Conservation (phyloP, 208 protist genomes). For the Acanthamoeba rhysodes region DNA sequence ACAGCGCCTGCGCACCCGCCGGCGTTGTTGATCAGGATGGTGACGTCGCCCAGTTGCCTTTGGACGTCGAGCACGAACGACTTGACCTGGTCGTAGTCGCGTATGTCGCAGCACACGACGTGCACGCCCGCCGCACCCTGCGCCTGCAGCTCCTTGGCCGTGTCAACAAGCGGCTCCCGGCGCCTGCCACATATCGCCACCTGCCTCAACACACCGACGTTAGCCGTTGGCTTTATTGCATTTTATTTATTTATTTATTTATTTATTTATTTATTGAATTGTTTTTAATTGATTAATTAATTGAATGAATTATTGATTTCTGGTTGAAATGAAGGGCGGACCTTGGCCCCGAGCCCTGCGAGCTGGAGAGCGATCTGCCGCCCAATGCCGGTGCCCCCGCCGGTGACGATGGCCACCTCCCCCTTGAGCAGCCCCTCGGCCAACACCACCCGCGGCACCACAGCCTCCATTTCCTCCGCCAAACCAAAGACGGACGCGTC, state of each 20-base stretch:
- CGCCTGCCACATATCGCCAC: conserved; percentile 59
- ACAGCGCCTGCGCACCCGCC: not conserved
- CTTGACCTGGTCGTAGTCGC: conserved; percentile 60
- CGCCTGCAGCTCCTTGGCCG: conserved; percentile 18
- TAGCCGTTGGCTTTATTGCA: not conserved
- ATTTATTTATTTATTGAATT: not conserved
- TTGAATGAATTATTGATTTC: too few relatives aligned
- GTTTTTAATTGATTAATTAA: not conserved
- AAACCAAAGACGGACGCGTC: too few relatives aligned
- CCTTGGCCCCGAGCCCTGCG: conserved; percentile 20
- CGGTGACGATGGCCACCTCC: conserved; percentile 43
- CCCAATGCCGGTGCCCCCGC: conserved; percentile 41
- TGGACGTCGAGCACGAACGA: conserved; percentile 44
- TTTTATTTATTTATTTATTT: too few relatives aligned
- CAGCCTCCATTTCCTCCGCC: not conserved
- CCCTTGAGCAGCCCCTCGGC: conserved; percentile 7
- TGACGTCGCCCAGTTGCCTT: conserved; percentile 35
- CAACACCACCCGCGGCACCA: not conserved
- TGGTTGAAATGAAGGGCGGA: not conserved
- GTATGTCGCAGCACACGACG: conserved; percentile 33
- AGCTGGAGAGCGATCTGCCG: conserved; percentile 12
- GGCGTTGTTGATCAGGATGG: conserved; percentile 57
- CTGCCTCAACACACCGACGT: not conserved
- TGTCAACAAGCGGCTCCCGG: not conserved
- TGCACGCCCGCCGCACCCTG: not conserved